Conservation (phyloP, 441 rosid species). For the Biscutella auriculata region DNA sequence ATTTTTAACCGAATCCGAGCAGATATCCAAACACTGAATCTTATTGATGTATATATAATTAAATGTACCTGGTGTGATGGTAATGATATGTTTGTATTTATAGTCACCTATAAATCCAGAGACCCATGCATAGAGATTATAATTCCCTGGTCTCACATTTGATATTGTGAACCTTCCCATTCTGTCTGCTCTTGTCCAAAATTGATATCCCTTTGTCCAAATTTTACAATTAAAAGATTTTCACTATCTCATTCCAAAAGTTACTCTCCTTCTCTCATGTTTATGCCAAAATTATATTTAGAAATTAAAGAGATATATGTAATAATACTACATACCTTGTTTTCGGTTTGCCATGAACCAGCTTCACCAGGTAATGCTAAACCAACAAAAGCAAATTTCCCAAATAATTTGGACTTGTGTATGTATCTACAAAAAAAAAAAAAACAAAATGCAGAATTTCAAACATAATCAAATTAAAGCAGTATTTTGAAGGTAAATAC, state of each 20-base stretch:
- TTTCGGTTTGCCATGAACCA: conserved; percentile 61
- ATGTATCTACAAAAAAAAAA: conserved; percentile 18
- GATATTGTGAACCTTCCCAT: conserved; percentile 42
- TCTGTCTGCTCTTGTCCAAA: conserved; percentile 46
- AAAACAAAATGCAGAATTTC: background rate
- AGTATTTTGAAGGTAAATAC: background rate
- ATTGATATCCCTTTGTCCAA: conserved; percentile 67
- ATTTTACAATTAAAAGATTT: no score
- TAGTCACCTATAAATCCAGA: conserved; percentile 65
- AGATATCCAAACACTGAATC: no score
- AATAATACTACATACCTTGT: no score
- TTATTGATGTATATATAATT: no score
- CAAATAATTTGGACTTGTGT: conserved; percentile 11
- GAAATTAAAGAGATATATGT: no score
- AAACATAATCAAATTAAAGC: background rate
- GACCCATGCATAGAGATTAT: conserved; percentile 56
- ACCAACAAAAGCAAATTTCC: conserved; percentile 39
- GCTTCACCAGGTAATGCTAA: conserved; percentile 43
- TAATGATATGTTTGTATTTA: conserved; percentile 21
- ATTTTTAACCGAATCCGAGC: no score
- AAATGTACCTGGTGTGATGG: conserved; percentile 42
- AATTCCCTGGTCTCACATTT: conserved; percentile 30
- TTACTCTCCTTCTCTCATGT: background rate
- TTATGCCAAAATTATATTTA: background rate
- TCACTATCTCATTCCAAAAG: background rate